Base-by-base conservation (phyloP, 140 eudicot genomes). In the Stevia rebaudiana region DNA sequence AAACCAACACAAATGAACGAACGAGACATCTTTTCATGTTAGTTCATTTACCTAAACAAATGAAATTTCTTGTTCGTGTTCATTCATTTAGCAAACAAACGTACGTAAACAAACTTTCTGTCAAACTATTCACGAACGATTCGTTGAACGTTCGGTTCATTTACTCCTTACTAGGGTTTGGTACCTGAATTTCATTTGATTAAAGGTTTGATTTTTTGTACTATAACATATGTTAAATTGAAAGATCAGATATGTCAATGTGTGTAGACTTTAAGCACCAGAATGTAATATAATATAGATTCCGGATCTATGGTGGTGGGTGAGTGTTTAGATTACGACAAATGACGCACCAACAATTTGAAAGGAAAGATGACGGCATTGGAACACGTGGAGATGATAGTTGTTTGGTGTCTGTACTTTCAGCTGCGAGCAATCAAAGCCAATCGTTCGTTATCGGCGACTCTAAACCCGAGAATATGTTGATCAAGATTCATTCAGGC, bases 241-340 rank as follows among this genome's bases (percentile, higher is more conserved):
- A 50, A 58, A 60, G 63, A 40, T 25, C 2, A 53, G 23, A 69
- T 43, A 62, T 50, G 49, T n/a, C n/a, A 11, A 7, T 40, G 0
- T 18, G 36, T 60, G 46, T 47, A 49, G 68, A 69, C 66, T 48
- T 52, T 4, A 36, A 5, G 10, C 3, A 55, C 46, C 21, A 54
- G 36, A n/a, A 42, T 12, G 4, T 5, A 50, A 65, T n/a, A 69
- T 33, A 6, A 0, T 16, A 47, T 22, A 65, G 72, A 62, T 73
- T 60, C 76, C 47, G 75, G 75, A 79, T 86, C 79, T 80, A 78
- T 75, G 94, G 78, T 53, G 86, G 74, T 71, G 67, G 40, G 70
- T 55, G 61, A 69, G 75, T 51, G 79, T 8, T 68, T 16, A 47
- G 70, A 56, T 35, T 50, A 65, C 57, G 74, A 70, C 66, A 60